Percentiles rank a stretch among this genome's conserved stretches.
phyloP scores from a whole-genome alignment of 2,329 filamentous ascomycete genomes.

The Chalara sp. region DNA sequence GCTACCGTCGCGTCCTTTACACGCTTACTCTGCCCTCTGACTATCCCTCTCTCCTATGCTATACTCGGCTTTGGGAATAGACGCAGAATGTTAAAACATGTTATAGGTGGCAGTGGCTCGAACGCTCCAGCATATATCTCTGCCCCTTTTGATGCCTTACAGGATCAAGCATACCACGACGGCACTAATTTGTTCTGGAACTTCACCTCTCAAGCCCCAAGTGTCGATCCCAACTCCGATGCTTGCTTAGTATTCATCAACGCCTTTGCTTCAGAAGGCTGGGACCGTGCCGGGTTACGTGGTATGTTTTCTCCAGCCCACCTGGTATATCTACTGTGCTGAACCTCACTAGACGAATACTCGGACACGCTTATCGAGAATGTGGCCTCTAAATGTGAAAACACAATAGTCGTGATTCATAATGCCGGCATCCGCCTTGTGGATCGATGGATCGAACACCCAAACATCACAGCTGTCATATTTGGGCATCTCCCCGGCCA shows the following conservation, averaged over 20 bases:
- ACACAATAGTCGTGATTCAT: constrained; percentile 58
- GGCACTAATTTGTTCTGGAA: constrained; percentile 53
- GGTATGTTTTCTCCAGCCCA: too few relatives aligned
- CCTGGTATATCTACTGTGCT: too few relatives aligned
- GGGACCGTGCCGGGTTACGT: constrained; percentile 46
- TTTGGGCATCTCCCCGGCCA: constrained; percentile 77
- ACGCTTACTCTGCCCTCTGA: too few relatives aligned
- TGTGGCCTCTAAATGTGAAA: constrained; percentile 50
- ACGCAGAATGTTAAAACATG: too few relatives aligned
- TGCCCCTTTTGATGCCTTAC: constrained; percentile 46
- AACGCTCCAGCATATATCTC: background rate
- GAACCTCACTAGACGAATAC: too few relatives aligned
- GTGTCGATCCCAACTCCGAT: constrained; percentile 41
- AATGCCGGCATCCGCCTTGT: constrained; percentile 54
- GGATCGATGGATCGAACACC: constrained; percentile 63
- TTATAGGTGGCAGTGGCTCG: background rate
- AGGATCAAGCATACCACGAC: constrained; percentile 43
- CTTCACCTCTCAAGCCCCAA: constrained; percentile 38
- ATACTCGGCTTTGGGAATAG: too few relatives aligned
- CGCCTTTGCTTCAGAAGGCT: constrained; percentile 65
- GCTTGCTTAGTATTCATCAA: constrained; percentile 63
- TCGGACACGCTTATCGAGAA: constrained; percentile 49
- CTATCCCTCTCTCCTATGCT: too few relatives aligned
- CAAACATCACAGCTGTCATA: constrained; percentile 69
- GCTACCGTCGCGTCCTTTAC: too few relatives aligned